Percentiles rank a stretch among this genome's conserved stretches.
Evolutionary conservation across 225 moss, liverwort and hornwort species (phyloP).

Genomic region (Climacium dendroides): DNA sequence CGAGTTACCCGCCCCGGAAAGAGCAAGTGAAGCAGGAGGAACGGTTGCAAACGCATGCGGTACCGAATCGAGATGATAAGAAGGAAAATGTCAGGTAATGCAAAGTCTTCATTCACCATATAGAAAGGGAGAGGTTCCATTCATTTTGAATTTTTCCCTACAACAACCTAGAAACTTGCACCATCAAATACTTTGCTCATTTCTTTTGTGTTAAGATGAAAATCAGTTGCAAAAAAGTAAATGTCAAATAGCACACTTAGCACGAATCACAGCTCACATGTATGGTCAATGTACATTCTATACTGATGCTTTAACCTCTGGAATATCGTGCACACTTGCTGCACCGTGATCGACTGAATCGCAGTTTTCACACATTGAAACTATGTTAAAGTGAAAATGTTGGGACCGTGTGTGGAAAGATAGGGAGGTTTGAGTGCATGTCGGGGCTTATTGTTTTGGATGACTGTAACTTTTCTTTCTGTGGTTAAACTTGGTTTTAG

Average conservation of each 20-base stretch:
- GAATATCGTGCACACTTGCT: neutral
- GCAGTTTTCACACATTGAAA: neutral
- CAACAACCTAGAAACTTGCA: neutral
- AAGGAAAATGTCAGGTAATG: conserved; percentile 29
- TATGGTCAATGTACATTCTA: neutral
- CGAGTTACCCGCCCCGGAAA: conserved; percentile 9
- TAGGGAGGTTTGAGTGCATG: neutral
- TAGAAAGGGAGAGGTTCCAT: neutral
- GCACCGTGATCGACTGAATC: neutral
- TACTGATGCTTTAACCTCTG: neutral
- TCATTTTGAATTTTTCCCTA: neutral
- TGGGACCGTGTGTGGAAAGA: neutral
- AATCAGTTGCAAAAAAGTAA: neutral
- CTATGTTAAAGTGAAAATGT: neutral
- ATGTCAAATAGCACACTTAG: neutral
- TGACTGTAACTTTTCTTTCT: neutral
- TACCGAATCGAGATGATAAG: conserved; percentile 27
- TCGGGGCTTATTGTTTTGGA: neutral
- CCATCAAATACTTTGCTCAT: neutral
- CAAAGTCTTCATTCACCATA: neutral
- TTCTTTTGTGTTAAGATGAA: neutral
- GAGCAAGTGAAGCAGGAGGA: conserved; percentile 3
- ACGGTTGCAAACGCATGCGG: neutral
- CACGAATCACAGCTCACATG: neutral
- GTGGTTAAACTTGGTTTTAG: neutral